Base-by-base conservation (phyloP, 2,329 filamentous ascomycete genomes). In the Aspergillus quadricinctus region DNA sequence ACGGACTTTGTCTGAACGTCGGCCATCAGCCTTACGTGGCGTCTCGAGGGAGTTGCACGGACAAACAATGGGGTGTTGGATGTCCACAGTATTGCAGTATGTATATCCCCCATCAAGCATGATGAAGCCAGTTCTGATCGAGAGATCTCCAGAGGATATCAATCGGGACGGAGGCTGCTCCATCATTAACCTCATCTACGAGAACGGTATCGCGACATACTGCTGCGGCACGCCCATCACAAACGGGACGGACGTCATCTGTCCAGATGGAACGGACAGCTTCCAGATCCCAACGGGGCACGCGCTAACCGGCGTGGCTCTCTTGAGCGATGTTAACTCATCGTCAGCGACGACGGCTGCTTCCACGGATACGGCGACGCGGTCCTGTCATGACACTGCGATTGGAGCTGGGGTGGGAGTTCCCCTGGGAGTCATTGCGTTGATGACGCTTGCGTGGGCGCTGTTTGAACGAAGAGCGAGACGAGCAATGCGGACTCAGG, bases 1-100 rank as follows among this genome's bases (percentile, higher is more conserved):
- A 72, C 53, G 67, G 69, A 5, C 62, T 67, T 27, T 72, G 69
- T 52, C 51, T 69, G 37, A 59, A 62, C 28, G 50, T 58, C 6
- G 46, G 28, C 25, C 64, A 70, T 19, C 60, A 62, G 27, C 67
- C 67, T 1, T 71, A 63, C 31, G 58, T 61, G 8, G 49, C 70
- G 3, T 67, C 67, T 3, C 62, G 68, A 28, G 68, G 66, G 1
- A 60, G 51, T 6, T 72, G 69, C 55, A 72, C 69, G 9, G 64
- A 69, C 52, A 45, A 64, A 23, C 58, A 60, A 11, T 72, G 70
- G 69, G 61, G 57, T n/a, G 48, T 58, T 4, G 61, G 60, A 23
- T 66, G 65, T 41, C 64, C 65, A 3, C 50, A 58, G 28, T 54
- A 57, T 9, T 70, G 69, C 49, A 57, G 64, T 65, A 50, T 52